Conservation (phyloP, 768 basidiomycete genomes). For the Tricholoma bakamatsutake region DNA sequence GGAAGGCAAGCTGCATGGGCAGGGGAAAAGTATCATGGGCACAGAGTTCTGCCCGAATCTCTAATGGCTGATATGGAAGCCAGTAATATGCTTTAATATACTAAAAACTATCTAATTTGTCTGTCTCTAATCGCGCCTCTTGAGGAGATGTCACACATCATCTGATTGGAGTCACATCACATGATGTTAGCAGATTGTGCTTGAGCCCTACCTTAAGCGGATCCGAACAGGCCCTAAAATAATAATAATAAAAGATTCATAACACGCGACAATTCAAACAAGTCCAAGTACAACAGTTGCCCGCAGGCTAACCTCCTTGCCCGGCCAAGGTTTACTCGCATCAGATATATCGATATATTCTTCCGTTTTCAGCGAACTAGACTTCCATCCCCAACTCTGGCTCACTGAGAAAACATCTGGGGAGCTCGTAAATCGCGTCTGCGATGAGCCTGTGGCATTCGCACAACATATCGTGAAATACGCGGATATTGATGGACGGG, state of each 20-base stretch:
- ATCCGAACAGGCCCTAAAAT: too few species aligned
- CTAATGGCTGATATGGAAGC: too few species aligned
- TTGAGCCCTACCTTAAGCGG: too few species aligned
- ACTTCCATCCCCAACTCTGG: slow-evolving; percentile 95
- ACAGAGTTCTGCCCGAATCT: too few species aligned
- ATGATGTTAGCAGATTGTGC: too few species aligned
- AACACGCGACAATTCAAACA: slow-evolving; percentile 35
- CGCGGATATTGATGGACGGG: slow-evolving; percentile 62
- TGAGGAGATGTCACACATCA: too few species aligned
- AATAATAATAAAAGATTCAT: too few species aligned
- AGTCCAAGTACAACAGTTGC: slow-evolving; percentile 78
- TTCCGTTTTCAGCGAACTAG: slow-evolving; percentile 43
- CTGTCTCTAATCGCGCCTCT: too few species aligned
- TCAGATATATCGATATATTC: slow-evolving; percentile 36
- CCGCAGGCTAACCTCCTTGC: slow-evolving; percentile 60
- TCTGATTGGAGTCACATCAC: not conserved
- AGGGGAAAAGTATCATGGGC: too few species aligned
- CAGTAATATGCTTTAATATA: too few species aligned
- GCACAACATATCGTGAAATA: slow-evolving; percentile 84
- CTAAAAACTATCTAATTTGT: too few species aligned
- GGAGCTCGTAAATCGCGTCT: slow-evolving; percentile 79
- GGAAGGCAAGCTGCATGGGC: too few species aligned
- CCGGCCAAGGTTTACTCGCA: slow-evolving; percentile 12
- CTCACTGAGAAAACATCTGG: slow-evolving; percentile 82
- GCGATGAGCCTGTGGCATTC: slow-evolving; percentile 71